These are phyloP conservation scores for Aspergillus sp. DNA, from an alignment of 2,329 filamentous ascomycete genomes.

Conservation along the genomic window DNA sequence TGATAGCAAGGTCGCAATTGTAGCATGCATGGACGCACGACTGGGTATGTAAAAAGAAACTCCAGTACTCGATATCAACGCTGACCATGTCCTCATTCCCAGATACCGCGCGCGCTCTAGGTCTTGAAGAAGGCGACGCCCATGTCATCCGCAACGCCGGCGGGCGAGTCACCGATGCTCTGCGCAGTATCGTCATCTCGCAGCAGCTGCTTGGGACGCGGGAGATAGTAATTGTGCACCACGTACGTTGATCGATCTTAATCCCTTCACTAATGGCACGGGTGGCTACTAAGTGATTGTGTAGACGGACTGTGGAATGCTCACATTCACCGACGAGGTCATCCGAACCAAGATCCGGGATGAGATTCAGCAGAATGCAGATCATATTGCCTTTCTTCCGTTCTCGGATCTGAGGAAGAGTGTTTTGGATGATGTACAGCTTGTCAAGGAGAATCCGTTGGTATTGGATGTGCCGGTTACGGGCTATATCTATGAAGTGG, in stretches of 20 bases:
- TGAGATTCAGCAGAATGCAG: slow-evolving; percentile 47
- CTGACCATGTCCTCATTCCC: slow-evolving; percentile 12
- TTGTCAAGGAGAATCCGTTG: slow-evolving; percentile 59
- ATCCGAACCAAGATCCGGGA: slow-evolving; percentile 61
- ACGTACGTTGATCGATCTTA: slow-evolving; percentile 19
- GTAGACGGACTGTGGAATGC: slow-evolving; percentile 68
- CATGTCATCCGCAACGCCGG: slow-evolving; percentile 78
- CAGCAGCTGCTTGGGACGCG: slow-evolving; percentile 75
- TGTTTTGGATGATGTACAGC: slow-evolving; percentile 65
- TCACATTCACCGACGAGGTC: slow-evolving; percentile 63
- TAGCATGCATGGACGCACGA: slow-evolving; percentile 83
- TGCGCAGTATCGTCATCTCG: slow-evolving; percentile 75
- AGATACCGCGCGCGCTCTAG: slow-evolving; percentile 67
- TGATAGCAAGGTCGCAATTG: slow-evolving; percentile 35
- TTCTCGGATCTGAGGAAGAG: slow-evolving; percentile 65
- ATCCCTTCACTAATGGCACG: too few relatives aligned
- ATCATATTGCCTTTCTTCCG: slow-evolving; percentile 61
- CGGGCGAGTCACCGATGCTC: slow-evolving; percentile 65
- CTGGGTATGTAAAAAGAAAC: slow-evolving; percentile 20
- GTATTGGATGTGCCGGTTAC: slow-evolving; percentile 64
- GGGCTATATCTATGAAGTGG: slow-evolving; percentile 77
- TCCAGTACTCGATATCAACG: neutral
- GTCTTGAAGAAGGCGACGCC: slow-evolving; percentile 71
- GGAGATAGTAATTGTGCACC: slow-evolving; percentile 47
- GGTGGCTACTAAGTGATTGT: neutral